Base-by-base conservation (phyloP, 176 grass and related monocot genomes). In the Aegilops umbellulata region DNA sequence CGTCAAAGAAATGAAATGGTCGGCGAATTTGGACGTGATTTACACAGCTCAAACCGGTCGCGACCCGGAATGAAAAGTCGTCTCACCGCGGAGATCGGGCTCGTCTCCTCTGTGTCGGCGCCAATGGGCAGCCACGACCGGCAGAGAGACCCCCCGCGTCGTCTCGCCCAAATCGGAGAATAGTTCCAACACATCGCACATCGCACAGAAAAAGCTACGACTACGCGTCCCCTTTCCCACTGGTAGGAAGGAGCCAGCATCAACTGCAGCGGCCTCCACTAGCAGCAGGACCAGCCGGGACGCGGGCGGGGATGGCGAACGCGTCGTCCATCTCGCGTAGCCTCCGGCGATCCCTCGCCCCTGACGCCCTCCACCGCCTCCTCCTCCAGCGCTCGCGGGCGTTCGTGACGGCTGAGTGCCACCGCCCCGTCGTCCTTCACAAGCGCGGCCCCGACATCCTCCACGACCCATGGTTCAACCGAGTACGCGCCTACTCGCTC, bases 381-480 rank as follows among this genome's bases (percentile, higher is more conserved):
- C 44, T 80, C 51, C 57, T 51, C 80, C 84, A 60, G 64, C 77
- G 60, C 29, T 25, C 68, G 65, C 83, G 96, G 11, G 82, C 53
- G 46, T 95, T 89, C 88, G 88, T 92, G 17, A 92, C 91, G 85
- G 82, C 81, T 6, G 90, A 98, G 90, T 91, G 90, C 82, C 92
- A 93, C 81, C 94, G 92, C 74, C 97, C 97, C 65, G 86, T 91
- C 71, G 84, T 98, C 80, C 76, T 95, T 69, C 92, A 95, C 64
- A 98, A 98, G 84, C 90, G 94, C 69, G 94, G 94, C 70, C 63
- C 93, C 71, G 94, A 98, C 89, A 98, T 98, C 82, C 94, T 98
- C 77, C 97, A 98, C 76, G 97, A 98, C 84, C 94, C 94, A 57
- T 95, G 88, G 97, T 98, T 92, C 88, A 98, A 95, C 72, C 93